These are phyloP conservation scores for Saturnispora mendoncae DNA, from an alignment of 805 yeast genomes.

Conservation along the genomic window DNA sequence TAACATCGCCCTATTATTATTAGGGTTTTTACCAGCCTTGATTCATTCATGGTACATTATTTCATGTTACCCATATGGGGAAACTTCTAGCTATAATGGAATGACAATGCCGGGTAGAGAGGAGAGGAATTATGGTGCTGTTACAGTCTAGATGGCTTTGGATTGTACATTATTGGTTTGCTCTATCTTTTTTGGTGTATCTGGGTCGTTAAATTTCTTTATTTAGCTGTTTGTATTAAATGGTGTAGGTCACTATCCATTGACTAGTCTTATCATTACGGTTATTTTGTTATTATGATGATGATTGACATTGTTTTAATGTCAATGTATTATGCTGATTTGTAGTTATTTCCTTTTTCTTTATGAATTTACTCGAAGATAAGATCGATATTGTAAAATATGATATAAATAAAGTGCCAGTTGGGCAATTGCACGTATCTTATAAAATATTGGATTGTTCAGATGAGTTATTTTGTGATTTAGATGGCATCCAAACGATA, in stretches of 20 bases:
- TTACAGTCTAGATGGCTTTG: constrained; percentile 10
- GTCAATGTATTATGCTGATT: not conserved
- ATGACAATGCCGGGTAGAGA: constrained; percentile 32
- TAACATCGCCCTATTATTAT: constrained; percentile 56
- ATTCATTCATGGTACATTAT: constrained; percentile 74
- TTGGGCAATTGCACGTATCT: not conserved
- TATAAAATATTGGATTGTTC: not conserved
- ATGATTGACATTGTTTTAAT: too few species aligned
- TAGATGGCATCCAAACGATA: not conserved
- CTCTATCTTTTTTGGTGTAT: too few species aligned
- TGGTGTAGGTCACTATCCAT: too few species aligned
- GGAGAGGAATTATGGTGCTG: constrained; percentile 27
- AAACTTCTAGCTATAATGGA: constrained; percentile 24
- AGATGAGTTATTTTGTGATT: not conserved
- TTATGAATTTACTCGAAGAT: not conserved
- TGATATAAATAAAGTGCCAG: not conserved
- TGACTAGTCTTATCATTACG: too few species aligned
- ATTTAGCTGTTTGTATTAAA: too few species aligned
- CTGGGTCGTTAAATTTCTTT: too few species aligned
- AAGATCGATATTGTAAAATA: not conserved
- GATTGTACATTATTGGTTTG: not conserved
- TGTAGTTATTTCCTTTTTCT: not conserved
- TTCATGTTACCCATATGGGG: constrained; percentile 50
- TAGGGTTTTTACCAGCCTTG: constrained; percentile 73
- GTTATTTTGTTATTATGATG: too few species aligned